Evolutionary conservation across 1,139 yeast genomes (phyloP).

Genomic region (Suhomyces coccinellae): DNA sequence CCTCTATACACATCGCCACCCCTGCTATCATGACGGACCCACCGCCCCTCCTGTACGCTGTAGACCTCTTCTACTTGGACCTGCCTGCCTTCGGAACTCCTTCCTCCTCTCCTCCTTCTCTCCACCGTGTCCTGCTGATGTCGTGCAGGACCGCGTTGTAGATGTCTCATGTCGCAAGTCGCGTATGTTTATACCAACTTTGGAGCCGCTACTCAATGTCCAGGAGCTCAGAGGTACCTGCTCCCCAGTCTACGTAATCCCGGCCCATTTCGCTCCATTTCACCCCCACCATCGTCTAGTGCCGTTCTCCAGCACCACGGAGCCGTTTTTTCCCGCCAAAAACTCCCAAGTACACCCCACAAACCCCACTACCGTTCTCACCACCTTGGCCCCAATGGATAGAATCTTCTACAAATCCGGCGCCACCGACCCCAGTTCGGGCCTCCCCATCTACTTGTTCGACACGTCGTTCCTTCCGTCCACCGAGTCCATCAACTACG

Average conservation of each 20-base stretch:
- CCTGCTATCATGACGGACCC: no score
- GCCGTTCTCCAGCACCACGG: neutral
- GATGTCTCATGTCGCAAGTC: neutral
- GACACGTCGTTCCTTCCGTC: slow-evolving; percentile 75
- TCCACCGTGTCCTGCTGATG: no score
- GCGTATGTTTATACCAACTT: slow-evolving; percentile 4
- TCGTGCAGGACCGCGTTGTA: neutral
- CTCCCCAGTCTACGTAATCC: neutral
- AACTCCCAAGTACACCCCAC: neutral
- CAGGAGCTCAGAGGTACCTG: neutral
- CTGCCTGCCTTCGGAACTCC: no score
- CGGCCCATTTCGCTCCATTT: neutral
- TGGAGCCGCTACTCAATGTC: neutral
- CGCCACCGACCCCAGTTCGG: slow-evolving; percentile 58
- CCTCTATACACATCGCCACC: no score
- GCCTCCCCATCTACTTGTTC: slow-evolving; percentile 66
- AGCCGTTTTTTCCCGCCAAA: neutral
- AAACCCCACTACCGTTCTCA: neutral
- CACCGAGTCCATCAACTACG: slow-evolving; percentile 47
- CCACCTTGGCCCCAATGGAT: slow-evolving; percentile 30
- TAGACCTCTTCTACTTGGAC: no score
- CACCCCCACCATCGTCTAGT: neutral
- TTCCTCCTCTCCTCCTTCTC: neutral
- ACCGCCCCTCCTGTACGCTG: no score
- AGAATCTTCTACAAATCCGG: slow-evolving; percentile 61